Evolutionary conservation across 352 stramenopile species (phyloP), one percentile per base, ranked within the genome.

Genomic region (Pythium oligandrum): DNA sequence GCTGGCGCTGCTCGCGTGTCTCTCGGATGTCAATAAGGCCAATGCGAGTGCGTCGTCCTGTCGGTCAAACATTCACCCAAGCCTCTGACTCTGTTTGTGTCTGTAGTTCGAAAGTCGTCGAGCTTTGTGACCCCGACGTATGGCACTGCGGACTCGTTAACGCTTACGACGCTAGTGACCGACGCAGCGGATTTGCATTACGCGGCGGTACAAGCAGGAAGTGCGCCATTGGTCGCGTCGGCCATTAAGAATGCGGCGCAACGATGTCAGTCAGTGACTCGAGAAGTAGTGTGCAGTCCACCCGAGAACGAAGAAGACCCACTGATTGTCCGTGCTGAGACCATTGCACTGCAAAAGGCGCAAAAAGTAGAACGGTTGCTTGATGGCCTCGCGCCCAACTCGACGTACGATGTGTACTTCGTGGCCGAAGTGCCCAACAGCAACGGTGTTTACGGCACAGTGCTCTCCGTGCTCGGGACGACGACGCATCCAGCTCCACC

Each of bases 321-420:
- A 26, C 17, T 26, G 17, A 5, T 57, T 33, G 44, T 68, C 8
- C 55, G 61, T 4, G 80, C 75, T 0, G 66, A 65, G 39, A 89
- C 79, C 0, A 55, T 90, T 17, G 59, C 64, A 0, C 68, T 87
- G 5, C 9, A 64, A 0, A 64, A 55, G 31, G 75, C 80, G 4
- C 70, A 86, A 43, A 86, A 87, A 31, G 48, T 90, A 2, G 76
- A 81, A 51, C 71, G 62, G 26, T 35, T 59, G 2, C 63, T 91
- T 1, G 31, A 64, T 5, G 64, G 72, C 0, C 56, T 93, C 9
- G 26, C 46, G 7, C 30, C 77, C 0, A 90, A 91, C 48, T 79
- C 66, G 30, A 89, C 68, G 66, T 93, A 90, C 63, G 81, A 91
- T 39, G 80, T 91, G 56, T 90, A 85, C 66, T 86, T 93, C 61